phyloP scores from a whole-genome alignment of 495 filamentous ascomycete genomes.

The Durotheca rogersii region DNA sequence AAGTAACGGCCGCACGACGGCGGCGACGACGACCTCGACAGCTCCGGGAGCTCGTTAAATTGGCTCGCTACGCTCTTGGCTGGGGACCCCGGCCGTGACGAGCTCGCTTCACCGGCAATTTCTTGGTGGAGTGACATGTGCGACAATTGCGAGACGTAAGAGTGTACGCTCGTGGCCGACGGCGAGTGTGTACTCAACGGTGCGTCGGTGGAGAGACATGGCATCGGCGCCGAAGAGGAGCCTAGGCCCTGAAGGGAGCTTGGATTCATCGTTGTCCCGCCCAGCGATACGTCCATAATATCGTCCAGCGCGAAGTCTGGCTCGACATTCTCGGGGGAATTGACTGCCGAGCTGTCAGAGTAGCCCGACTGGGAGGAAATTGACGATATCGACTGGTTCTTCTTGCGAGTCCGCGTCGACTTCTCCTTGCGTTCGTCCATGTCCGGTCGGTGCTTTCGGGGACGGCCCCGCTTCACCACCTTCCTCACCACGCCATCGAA shows the following conservation, averaged over 20 bases:
- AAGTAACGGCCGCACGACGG: slow-evolving; percentile 46
- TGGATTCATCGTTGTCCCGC: slow-evolving; percentile 43
- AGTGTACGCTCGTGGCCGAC: slow-evolving; percentile 40
- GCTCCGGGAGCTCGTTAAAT: slow-evolving; percentile 48
- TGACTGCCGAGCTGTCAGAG: slow-evolving; percentile 48
- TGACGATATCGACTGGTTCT: slow-evolving; percentile 52
- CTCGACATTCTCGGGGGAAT: slow-evolving; percentile 45
- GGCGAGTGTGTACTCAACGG: slow-evolving; percentile 38
- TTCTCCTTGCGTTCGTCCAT: slow-evolving; percentile 69
- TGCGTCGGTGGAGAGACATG: slow-evolving; percentile 30
- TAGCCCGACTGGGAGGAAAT: slow-evolving; percentile 50
- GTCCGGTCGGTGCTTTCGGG: slow-evolving; percentile 48
- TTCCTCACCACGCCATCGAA: slow-evolving; percentile 78
- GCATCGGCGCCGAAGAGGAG: slow-evolving; percentile 45
- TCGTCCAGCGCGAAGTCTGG: slow-evolving; percentile 49
- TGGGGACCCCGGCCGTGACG: slow-evolving; percentile 46
- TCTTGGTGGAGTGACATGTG: slow-evolving; percentile 35
- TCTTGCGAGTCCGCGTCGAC: slow-evolving; percentile 52
- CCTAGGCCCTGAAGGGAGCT: slow-evolving; percentile 35
- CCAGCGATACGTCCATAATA: slow-evolving; percentile 47
- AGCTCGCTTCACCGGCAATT: slow-evolving; percentile 25
- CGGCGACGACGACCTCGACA: slow-evolving; percentile 51
- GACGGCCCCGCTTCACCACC: slow-evolving; percentile 51
- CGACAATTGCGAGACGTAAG: slow-evolving; percentile 41
- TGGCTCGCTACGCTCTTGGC: slow-evolving; percentile 45